Evolutionary conservation across 139 green algal species (phyloP).

Genomic region (Eudorina sp.): DNA sequence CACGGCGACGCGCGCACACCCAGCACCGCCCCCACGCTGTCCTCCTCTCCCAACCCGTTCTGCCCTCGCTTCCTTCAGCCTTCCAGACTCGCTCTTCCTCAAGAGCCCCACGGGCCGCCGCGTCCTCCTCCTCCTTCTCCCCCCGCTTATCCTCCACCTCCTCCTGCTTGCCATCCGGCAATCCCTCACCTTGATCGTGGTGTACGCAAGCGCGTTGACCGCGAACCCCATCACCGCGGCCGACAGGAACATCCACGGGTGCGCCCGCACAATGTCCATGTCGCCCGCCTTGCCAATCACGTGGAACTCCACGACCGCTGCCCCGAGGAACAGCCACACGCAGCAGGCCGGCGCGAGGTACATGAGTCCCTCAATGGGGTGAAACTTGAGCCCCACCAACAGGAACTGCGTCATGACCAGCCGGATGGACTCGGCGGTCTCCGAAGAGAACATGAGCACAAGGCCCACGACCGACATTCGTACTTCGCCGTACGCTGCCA

Average conservation of each 20-base stretch:
- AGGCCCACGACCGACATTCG: slow-evolving; percentile 77
- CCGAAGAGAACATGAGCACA: slow-evolving; percentile 81
- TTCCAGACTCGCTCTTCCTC: too few species aligned
- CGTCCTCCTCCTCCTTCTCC: too few species aligned
- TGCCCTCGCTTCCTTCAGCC: too few species aligned
- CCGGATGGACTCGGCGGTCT: slow-evolving; percentile 80
- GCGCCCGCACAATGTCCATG: slow-evolving; percentile 54
- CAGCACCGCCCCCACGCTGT: too few species aligned
- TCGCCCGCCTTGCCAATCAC: slow-evolving; percentile 66
- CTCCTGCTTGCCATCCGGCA: not conserved
- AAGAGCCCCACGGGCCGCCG: too few species aligned
- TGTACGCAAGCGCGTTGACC: slow-evolving; percentile 89
- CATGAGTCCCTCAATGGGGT: slow-evolving; percentile 94
- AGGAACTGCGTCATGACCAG: slow-evolving; percentile 91
- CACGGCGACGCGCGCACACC: too few species aligned
- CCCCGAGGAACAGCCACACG: slow-evolving; percentile 82
- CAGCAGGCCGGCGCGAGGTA: slow-evolving; percentile 87
- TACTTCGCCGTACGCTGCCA: slow-evolving; percentile 81
- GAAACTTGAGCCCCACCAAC: slow-evolving; percentile 87
- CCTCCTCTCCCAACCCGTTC: too few species aligned
- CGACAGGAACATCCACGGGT: slow-evolving; percentile 65
- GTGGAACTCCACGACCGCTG: slow-evolving; percentile 55
- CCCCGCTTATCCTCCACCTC: too few species aligned
- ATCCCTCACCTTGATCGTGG: slow-evolving; percentile 82
- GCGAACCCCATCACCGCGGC: slow-evolving; percentile 88